phyloP scores from a whole-genome alignment of 352 stramenopile species.

The Phytophthora macrochlamydospora region DNA sequence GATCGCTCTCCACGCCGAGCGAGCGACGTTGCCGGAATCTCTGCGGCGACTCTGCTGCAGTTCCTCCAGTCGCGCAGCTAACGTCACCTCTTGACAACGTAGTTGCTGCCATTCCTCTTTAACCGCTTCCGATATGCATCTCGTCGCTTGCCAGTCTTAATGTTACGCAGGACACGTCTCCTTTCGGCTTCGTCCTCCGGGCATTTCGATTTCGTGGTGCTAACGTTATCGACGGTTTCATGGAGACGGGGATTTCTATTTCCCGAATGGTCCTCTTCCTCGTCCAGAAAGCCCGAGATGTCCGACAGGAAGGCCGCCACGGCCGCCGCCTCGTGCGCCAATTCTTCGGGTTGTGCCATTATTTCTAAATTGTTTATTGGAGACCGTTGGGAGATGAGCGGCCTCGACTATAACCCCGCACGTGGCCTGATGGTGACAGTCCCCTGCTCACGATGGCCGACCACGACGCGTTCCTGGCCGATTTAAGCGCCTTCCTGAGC shows the following conservation, averaged over 20 bases:
- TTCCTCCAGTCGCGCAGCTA: constrained; percentile 13
- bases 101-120: constrained; percentile 21
- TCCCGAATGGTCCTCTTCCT: constrained; percentile 7
- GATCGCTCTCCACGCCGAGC: constrained; percentile 17
- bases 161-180: constrained; percentile 17
- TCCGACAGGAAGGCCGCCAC: constrained; percentile 30
- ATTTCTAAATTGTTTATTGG: not conserved
- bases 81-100: constrained; percentile 18
- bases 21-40: not conserved
- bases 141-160: constrained; percentile 22
- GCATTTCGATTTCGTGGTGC: constrained; percentile 1
- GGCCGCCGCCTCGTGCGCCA: constrained; percentile 8
- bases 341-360: constrained; percentile 2
- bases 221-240: constrained; percentile 13
- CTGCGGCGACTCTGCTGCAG: constrained; percentile 1
- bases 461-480: constrained; percentile 8
- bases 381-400: not conserved
- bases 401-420: not conserved
- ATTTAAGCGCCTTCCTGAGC: constrained; percentile 12
- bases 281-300: constrained; percentile 19
- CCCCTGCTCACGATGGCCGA: constrained; percentile 9
- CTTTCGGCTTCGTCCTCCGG: constrained; percentile 13
- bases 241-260: not conserved
- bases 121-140: constrained; percentile 22
- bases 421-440: not conserved